Base-by-base conservation (phyloP, 2,329 filamentous ascomycete genomes). In the Alternaria angustiovoidea region DNA sequence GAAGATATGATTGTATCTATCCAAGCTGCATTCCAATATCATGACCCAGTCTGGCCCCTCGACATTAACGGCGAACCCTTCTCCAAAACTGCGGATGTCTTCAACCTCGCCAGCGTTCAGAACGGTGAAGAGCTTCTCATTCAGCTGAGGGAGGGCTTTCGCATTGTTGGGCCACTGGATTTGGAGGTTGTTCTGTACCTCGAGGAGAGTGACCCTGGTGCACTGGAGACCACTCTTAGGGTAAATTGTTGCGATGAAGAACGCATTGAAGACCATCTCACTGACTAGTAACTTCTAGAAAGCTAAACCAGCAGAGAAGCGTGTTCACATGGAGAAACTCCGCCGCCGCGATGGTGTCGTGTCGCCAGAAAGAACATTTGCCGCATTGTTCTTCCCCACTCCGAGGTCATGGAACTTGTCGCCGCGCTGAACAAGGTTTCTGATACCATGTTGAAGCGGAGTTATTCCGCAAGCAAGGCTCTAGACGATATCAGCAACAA, bases 121-220 rank as follows among this genome's bases (percentile, higher is more conserved):
- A 16, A 16, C 14, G 32, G 32, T 5, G 14, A 36, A 16, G 6
- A 36, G 32, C 32, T 36, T 36, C 32, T 36, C 32, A 36, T 36
- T 1, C 32, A 36, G 32, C 5, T 36, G 14, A 36, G 14, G 5
- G 32, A 16, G 0, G 32, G 14, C 7, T 26, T 9, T 4, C 38
- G 38, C 16, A 7, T 52, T 2, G 24, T 22, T 18, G 16, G 36
- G 12, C n/a, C 26, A 5, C 48, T 26, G 11, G 26, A 30, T 5
- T 16, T 53, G 7, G 39, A 53, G 51, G 38, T 42, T 5, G 51
- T 53, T 8, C 14, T 53, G n/a, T 53, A 42, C 7, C 38, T 53
- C 2, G 46, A 49, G 20, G 38, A 38, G 7, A 38, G 34, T 7
- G 26, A 43, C 5, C 7, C 26, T 24, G n/a, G 20, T 4, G 34